Evolutionary conservation across 345 rosid genomes (phyloP), one percentile per base, ranked within the genome.

Genomic region (Murraya koenigii): DNA sequence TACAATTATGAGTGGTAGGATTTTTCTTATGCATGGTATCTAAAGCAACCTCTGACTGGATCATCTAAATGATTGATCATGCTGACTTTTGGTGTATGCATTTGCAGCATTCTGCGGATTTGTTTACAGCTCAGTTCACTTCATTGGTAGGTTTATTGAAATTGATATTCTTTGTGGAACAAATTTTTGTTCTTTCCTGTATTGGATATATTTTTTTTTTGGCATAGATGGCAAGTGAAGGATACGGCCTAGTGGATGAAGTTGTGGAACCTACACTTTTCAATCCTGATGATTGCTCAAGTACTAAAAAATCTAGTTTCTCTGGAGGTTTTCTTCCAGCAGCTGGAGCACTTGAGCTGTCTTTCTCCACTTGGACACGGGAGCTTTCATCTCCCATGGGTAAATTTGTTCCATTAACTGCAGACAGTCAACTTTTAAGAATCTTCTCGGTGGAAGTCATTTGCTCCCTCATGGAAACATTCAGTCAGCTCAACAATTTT

Each of bases 21-120:
- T 54, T 49, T 44, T 22, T 41, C 38, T 20, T 75, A 64, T 44
- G 17, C 69, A 7, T 36, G 39, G 36, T n/a, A 23, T 25, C 28
- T 56, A 58, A 69, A 39, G 32, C 36, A 58, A 41, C 70, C 60
- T 62, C 47, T 39, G 17, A 1, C 44, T 19, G 39, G 54, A 68
- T 63, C 28, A 39, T 76, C 54, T 64, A 33, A 55, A 58, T 66
- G 59, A 39, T 41, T 56, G 19, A 74, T 61, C 22, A 58, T 66
- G 64, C 78, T 81, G 78, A 81, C 63, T 4, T 49, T 47, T 39
- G 8, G 60, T 33, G 32, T 49, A 11, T 68, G 39, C 78, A 61
- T 73, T 77, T 77, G 75, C 78, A 81, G 84, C 60, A 49, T 61
- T 68, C 41, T 39, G 71, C 75, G 7, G 75, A 77, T 36, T 62